These are phyloP conservation scores for Tulasnella sp. DNA, from an alignment of 768 basidiomycete genomes.

Conservation along the genomic window DNA sequence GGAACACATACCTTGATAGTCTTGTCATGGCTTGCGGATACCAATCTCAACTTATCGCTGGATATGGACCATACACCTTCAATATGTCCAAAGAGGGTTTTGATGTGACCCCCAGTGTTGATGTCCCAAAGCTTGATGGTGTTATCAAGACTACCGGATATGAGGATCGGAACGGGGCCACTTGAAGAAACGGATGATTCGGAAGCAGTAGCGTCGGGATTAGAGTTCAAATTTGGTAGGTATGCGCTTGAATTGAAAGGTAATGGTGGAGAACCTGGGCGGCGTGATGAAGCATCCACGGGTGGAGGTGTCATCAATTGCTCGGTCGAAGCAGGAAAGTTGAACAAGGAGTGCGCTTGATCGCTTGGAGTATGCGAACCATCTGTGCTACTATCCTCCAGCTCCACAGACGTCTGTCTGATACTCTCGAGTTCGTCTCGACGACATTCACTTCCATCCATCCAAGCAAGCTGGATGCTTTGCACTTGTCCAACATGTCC, in stretches of 20 bases:
- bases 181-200: slow-evolving; percentile 16
- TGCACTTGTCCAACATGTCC: slow-evolving; percentile 96
- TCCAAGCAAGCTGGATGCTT: slow-evolving; percentile 64
- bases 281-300: too few relatives aligned
- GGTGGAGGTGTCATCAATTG: too few relatives aligned
- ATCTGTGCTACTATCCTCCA: too few relatives aligned
- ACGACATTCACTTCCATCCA: too few relatives aligned
- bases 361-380: too few relatives aligned
- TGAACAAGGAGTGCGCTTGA: too few relatives aligned
- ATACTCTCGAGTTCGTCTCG: too few relatives aligned
- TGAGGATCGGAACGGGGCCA: slow-evolving; percentile 50
- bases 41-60: slow-evolving; percentile 79
- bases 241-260: too few relatives aligned
- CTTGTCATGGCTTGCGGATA: slow-evolving; percentile 87
- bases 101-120: slow-evolving; percentile 59
- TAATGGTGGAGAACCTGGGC: too few relatives aligned
- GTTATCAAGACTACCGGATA: slow-evolving; percentile 87
- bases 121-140: slow-evolving; percentile 96
- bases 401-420: too few relatives aligned
- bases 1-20: slow-evolving; percentile 73
- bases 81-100: slow-evolving; percentile 92
- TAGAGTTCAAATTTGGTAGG: too few relatives aligned
- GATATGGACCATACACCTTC: slow-evolving; percentile 98
- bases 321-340: too few relatives aligned
- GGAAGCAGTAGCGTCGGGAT: slow-evolving; percentile 16